A percentile compares a stretch with the other conserved stretches of the same genome.
Evolutionary conservation across 495 filamentous ascomycete species (phyloP).

Genomic region (Amniculicola lignicola): DNA sequence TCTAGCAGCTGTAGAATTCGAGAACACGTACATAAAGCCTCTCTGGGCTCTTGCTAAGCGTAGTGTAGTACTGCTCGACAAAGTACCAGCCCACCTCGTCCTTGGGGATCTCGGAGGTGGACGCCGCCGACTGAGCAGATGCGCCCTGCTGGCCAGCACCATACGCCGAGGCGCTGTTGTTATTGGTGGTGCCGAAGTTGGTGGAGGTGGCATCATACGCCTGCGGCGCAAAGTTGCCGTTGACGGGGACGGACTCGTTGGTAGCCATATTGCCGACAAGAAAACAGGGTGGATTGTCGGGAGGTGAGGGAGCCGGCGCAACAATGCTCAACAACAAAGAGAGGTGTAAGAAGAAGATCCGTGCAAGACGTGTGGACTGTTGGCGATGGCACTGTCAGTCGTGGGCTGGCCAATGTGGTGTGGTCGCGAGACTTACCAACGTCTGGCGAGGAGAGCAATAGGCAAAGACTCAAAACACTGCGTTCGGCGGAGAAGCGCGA

Average conservation of each 20-base stretch:
- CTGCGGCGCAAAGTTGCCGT: slow-evolving; percentile 44
- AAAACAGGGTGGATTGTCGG: not conserved
- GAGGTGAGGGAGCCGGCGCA: not conserved
- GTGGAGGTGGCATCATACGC: slow-evolving; percentile 35
- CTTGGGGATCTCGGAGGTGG: slow-evolving; percentile 49
- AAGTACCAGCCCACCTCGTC: slow-evolving; percentile 99
- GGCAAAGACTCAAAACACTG: not conserved
- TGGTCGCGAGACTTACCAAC: slow-evolving; percentile 2
- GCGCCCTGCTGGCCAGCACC: slow-evolving; percentile 16
- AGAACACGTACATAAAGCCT: slow-evolving; percentile 73
- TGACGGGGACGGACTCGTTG: slow-evolving; percentile 41
- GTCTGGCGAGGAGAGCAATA: not conserved
- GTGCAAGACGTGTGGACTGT: not conserved
- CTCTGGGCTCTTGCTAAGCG: slow-evolving; percentile 86
- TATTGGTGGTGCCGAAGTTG: slow-evolving; percentile 28
- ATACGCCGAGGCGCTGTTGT: slow-evolving; percentile 25
- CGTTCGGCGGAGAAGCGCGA: not conserved
- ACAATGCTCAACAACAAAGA: not conserved
- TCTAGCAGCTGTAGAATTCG: not conserved
- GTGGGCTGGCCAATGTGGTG: not conserved
- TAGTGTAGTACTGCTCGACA: slow-evolving; percentile 98
- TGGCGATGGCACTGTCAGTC: not conserved
- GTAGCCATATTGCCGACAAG: slow-evolving; percentile 40
- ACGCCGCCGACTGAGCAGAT: slow-evolving; percentile 11
- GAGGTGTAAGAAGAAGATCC: not conserved